Evolutionary conservation across 2,329 filamentous ascomycete species (phyloP), one percentile per base, ranked within the genome.

Genomic region (Cadophora gregata): DNA sequence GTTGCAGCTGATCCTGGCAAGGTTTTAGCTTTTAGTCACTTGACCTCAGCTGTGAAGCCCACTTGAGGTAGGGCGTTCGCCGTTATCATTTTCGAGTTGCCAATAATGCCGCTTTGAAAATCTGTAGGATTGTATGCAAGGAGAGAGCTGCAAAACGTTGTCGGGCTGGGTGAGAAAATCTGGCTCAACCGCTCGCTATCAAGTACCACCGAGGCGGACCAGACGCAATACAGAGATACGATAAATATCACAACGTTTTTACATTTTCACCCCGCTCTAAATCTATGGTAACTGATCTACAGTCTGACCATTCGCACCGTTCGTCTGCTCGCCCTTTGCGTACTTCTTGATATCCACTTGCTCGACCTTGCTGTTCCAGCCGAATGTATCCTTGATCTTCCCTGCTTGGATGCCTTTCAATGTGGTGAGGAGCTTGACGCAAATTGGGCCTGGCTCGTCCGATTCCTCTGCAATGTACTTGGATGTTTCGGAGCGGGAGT

Each of bases 401-500:
- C 94, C 94, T 45, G 87, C 85, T 82, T 98, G 95, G 68, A 98
- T 93, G 0, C 88, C 93, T 82, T 96, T 91, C 63, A 98, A 84
- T 63, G 90, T 90, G 27, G 84, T 83, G 66, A 97, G 80, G 47
- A 98, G 83, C 80, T 90, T 90, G 29, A 88, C 76, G 78, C 89
- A 94, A 21, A 91, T 82, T 36, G 90, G 87, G 0, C 94, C 94
- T 0, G 92, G 88, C 65, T 93, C 90, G 64, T 91, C 86, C 62
- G 85, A 82, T 21, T 82, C 75, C 4, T 81, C 82, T 5, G 83
- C 74, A 50, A 89, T 83, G 72, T 87, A 90, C 2, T 81, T 83
- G 60, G 86, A 81, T 29, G 81, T 85, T 77, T 90, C 85, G 25
- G 76, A 75, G 55, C 76, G 60, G 21, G 79, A 79, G 27, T 83